phyloP scores from a whole-genome alignment of 2,329 filamentous ascomycete species.

The Calonectria honghensis region DNA sequence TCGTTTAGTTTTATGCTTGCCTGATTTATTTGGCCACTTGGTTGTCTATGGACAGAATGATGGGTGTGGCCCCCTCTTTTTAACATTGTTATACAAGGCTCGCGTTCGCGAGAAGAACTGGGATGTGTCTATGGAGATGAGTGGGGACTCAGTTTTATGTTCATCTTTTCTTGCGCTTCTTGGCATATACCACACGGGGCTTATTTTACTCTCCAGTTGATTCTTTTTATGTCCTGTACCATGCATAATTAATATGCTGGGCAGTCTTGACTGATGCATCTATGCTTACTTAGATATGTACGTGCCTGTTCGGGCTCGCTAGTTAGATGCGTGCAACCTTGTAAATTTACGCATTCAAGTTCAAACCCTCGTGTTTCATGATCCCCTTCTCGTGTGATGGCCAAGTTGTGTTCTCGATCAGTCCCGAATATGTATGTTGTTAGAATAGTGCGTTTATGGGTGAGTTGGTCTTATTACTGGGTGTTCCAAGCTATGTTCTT shows the following conservation, averaged over 20 bases:
- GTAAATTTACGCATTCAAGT: slow-evolving; percentile 47
- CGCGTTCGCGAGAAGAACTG: slow-evolving; percentile 32
- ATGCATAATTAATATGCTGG: slow-evolving; percentile 45
- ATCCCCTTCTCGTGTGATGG: not conserved
- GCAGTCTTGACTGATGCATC: slow-evolving; percentile 39
- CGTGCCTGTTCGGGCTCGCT: slow-evolving; percentile 39
- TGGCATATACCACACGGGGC: slow-evolving; percentile 32
- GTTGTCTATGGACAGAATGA: slow-evolving; percentile 31
- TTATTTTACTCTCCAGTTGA: slow-evolving; percentile 23
- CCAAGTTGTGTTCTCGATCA: not conserved
- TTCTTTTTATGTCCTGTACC: slow-evolving; percentile 42
- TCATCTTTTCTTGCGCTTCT: slow-evolving; percentile 35
- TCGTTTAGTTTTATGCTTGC: slow-evolving; percentile 16
- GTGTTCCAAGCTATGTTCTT: slow-evolving; percentile 28
- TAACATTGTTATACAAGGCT: slow-evolving; percentile 30
- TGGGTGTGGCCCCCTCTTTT: slow-evolving; percentile 35
- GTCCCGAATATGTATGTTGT: too few species aligned
- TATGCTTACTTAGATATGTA: slow-evolving; percentile 44
- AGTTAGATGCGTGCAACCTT: slow-evolving; percentile 42
- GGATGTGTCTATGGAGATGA: slow-evolving; percentile 31
- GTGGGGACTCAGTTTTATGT: slow-evolving; percentile 35
- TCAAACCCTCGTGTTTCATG: not conserved
- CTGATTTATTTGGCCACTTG: slow-evolving; percentile 23
- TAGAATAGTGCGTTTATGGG: not conserved
- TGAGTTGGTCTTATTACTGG: slow-evolving; percentile 32